Evolutionary conservation across 352 stramenopile species (phyloP).

Genomic region (Globisporangium mamillatum): DNA sequence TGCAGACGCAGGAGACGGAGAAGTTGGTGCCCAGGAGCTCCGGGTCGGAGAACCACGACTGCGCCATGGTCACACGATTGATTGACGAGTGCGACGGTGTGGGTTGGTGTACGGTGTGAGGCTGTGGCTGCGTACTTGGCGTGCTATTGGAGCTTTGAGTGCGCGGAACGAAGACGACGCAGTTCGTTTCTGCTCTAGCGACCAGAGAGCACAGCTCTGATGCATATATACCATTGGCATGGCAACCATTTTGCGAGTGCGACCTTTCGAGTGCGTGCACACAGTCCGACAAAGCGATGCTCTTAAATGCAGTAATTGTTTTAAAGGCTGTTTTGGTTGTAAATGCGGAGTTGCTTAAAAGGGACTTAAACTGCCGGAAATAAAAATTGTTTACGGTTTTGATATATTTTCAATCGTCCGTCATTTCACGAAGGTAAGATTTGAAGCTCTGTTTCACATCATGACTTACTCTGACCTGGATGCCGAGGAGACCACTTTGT

Average conservation of each 20-base stretch:
- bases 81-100: background rate
- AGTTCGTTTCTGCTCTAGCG: background rate
- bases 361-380: too few relatives aligned
- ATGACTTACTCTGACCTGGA: too few relatives aligned
- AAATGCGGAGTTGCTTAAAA: too few relatives aligned
- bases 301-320: background rate
- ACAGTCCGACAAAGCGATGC: background rate
- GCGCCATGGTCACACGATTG: slow-evolving; percentile 22
- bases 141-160: background rate
- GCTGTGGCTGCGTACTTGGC: background rate
- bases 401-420: too few relatives aligned
- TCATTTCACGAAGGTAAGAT: too few relatives aligned
- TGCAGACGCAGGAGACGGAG: slow-evolving; percentile 51
- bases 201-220: background rate
- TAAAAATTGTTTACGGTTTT: too few relatives aligned
- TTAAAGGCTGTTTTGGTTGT: background rate
- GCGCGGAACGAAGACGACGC: too few relatives aligned
- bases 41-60: slow-evolving; percentile 46
- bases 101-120: background rate
- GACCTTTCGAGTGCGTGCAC: background rate
- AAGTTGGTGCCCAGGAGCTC: slow-evolving; percentile 40
- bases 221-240: background rate
- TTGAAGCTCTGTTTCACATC: too few relatives aligned
- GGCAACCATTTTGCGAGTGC: background rate
- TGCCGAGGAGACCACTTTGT: too few relatives aligned